A percentile compares a stretch with the other conserved stretches of the same genome.
Evolutionary conservation across 208 protist species (phyloP).

Genomic region (Trypanosoma scelopori): DNA sequence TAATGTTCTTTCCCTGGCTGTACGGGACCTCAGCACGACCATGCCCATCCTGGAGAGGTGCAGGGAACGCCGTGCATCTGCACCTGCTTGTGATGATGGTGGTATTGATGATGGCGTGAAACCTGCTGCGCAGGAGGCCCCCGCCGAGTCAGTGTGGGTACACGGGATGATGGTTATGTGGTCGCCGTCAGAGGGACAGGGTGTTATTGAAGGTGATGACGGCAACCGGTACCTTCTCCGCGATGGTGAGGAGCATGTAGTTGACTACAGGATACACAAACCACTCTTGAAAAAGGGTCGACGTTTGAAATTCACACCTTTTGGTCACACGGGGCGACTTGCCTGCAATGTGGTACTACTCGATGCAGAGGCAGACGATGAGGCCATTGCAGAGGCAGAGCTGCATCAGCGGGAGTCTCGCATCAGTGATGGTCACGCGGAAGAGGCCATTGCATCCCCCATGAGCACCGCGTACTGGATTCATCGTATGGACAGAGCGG

Average conservation of each 20-base stretch:
- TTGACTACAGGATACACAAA: constrained; percentile 50
- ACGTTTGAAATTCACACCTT: constrained; percentile 70
- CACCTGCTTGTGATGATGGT: background rate
- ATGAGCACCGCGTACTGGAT: constrained; percentile 90
- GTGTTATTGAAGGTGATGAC: constrained; percentile 78
- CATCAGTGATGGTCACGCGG: constrained; percentile 65
- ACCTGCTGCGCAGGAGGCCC: constrained; percentile 28
- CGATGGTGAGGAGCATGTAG: constrained; percentile 69
- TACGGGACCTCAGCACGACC: constrained; percentile 35
- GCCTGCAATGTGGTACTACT: constrained; percentile 72
- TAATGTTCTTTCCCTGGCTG: constrained; percentile 65
- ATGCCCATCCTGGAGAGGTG: constrained; percentile 46
- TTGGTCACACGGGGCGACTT: constrained; percentile 58
- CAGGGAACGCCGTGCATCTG: constrained; percentile 3
- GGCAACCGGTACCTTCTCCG: constrained; percentile 76
- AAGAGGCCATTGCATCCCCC: constrained; percentile 83
- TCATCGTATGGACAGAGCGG: constrained; percentile 75
- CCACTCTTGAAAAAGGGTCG: constrained; percentile 61
- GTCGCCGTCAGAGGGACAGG: constrained; percentile 73
- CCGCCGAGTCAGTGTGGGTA: constrained; percentile 46
- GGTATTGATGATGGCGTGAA: background rate
- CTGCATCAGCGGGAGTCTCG: constrained; percentile 42
- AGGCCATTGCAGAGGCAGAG: constrained; percentile 44
- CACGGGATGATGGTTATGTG: constrained; percentile 74
- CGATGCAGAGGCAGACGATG: constrained; percentile 60